phyloP scores from a whole-genome alignment of 176 grass and related monocot genomes.

The Microstegium vimineum region DNA sequence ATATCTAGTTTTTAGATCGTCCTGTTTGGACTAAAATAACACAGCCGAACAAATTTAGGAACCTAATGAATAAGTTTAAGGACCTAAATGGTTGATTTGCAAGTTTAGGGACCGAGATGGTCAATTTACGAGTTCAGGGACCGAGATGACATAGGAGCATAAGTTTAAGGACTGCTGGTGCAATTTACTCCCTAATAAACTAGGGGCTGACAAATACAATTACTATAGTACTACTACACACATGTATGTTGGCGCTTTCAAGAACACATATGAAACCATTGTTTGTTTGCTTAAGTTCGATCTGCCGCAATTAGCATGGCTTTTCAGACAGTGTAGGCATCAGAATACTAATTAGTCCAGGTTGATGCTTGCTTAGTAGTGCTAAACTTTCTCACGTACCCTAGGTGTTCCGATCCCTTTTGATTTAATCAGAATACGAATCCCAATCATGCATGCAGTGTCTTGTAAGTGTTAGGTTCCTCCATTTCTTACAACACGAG shows the following conservation, averaged over 20 bases:
- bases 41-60: no score
- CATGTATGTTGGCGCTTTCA: not conserved
- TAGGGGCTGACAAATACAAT: not conserved
- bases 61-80: no score
- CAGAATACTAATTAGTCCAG: conserved; percentile 27
- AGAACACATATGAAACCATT: not conserved
- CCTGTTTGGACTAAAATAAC: no score
- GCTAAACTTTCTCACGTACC: conserved; percentile 22
- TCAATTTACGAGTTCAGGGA: no score
- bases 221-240: not conserved
- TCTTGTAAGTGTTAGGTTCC: not conserved
- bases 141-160: no score
- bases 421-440: conserved; percentile 13
- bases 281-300: conserved; percentile 11
- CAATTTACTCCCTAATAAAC: conserved; percentile 15
- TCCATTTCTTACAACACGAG: conserved; percentile 23
- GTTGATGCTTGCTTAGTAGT: conserved; percentile 38
- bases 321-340: conserved; percentile 24
- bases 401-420: not conserved
- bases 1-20: no score
- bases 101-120: no score
- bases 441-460: conserved; percentile 19
- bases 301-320: conserved; percentile 16
- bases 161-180: no score
- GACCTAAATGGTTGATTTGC: no score